These are phyloP conservation scores for button mushroom (Agaricus bisporus) DNA, from an alignment of 768 basidiomycete genomes.

Conservation along the genomic window DNA sequence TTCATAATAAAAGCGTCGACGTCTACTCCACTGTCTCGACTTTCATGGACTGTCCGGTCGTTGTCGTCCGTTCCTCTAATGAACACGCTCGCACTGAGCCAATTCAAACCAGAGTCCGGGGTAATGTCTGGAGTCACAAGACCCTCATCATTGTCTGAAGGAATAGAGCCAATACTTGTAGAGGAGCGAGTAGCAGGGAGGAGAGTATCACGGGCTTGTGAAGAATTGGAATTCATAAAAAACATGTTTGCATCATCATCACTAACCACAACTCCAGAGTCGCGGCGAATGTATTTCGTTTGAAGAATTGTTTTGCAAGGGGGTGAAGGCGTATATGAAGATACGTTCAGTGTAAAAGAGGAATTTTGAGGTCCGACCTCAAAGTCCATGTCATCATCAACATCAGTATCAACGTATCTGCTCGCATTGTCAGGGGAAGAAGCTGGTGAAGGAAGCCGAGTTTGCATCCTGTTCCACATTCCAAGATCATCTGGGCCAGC, in stretches of 20 bases:
- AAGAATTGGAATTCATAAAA: constrained; percentile 1
- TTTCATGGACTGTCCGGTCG: constrained; percentile 12
- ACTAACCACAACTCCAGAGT: constrained; percentile 58
- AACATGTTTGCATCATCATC: constrained; percentile 44
- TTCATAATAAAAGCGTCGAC: constrained; percentile 71
- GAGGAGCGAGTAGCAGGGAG: constrained; percentile 51
- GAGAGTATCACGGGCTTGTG: constrained; percentile 18
- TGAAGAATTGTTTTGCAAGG: constrained; percentile 40
- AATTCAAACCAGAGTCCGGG: constrained; percentile 50
- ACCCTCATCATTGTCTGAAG: constrained; percentile 48
- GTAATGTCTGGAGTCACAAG: constrained; percentile 64
- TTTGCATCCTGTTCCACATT: constrained; percentile 37
- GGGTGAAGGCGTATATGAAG: constrained; percentile 53
- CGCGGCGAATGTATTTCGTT: constrained; percentile 66
- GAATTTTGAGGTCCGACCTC: constrained; percentile 37
- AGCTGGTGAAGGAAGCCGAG: constrained; percentile 38
- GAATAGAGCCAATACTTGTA: constrained; percentile 55
- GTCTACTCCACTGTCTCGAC: constrained; percentile 27
- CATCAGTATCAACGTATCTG: constrained; percentile 27
- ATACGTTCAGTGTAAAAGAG: constrained; percentile 53
- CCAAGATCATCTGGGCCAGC: constrained; percentile 36
- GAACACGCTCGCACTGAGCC: constrained; percentile 47
- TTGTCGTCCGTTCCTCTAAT: constrained; percentile 37
- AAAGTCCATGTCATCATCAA: constrained; percentile 54
- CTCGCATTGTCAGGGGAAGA: constrained; percentile 15